Base-by-base conservation (phyloP, 495 filamentous ascomycete genomes). In the Talaromyces stipitatus region DNA sequence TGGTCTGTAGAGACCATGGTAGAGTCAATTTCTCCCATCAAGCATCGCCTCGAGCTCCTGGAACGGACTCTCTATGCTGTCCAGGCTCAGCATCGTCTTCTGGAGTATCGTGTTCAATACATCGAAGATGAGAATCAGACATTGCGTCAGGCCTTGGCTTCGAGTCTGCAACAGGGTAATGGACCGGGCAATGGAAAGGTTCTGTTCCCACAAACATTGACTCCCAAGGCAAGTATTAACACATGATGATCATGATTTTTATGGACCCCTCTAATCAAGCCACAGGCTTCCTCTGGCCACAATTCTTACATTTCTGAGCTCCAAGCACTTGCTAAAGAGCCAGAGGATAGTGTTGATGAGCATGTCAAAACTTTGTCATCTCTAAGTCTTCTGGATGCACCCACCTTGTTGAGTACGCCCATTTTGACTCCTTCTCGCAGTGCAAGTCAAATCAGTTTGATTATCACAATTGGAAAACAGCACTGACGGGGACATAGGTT, bases 11-110 rank as follows among this genome's bases (percentile, higher is more conserved):
- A 12, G 5, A 50, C 46, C 30, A 55, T 55, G 54, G 54, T 10
- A 18, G 26, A 32, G 4, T 14, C 12, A 4, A 33, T 10, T 8
- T 28, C 54, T 4, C 33, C 24, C 16, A 8, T 29, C 14, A 55
- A 16, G 26, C 54, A 55, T 23, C 54, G 54, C 20, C 54, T 55
- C 22, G 54, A 55, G 54, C 38, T 55, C 2, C 36, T 55, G 10
- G 54, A 55, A 22, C 54, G 54, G 4, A 55, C 54, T 43, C 12
- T 55, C 32, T 55, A 55, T 46, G 54, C 54, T 26, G 8, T 55
- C 3, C 54, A 55, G 54, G 54, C 54, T 11, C 54, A 55, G 36
- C 33, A 55, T 14, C 54, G 54, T 46, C 23, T 55, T 26, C 33
- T 55, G 8, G 54, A 55, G 54, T 55, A 55, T 45, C 54, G 54